Conservation (phyloP, 192 early-diverging fungal species). For the Coemansia guatemalensis region DNA sequence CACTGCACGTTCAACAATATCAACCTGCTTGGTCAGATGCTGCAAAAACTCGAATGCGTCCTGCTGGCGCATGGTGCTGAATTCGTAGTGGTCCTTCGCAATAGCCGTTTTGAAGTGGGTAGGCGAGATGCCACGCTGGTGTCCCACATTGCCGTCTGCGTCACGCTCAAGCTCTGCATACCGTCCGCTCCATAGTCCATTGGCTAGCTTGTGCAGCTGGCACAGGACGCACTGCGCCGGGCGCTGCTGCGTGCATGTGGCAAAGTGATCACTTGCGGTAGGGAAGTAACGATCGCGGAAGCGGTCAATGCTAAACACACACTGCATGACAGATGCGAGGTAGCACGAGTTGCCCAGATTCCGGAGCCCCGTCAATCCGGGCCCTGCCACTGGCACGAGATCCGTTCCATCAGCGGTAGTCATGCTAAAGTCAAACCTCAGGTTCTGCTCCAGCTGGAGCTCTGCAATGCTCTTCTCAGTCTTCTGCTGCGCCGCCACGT, state of each 20-base stretch:
- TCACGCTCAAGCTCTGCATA: conserved; percentile 64
- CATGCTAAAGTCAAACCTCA: conserved; percentile 98
- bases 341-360: conserved; percentile 99
- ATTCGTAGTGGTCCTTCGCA: conserved; percentile 90
- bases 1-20: conserved; percentile 72
- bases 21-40: conserved; percentile 69
- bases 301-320: conserved; percentile 73
- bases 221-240: conserved; percentile 84
- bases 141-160: conserved; percentile 45
- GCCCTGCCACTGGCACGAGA: conserved; percentile 79
- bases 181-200: conserved; percentile 86
- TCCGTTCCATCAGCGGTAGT: conserved; percentile 90
- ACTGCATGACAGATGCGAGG: conserved; percentile 93
- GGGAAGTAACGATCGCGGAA: conserved; percentile 72
- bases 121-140: conserved; percentile 84
- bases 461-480: conserved; percentile 91
- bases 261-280: conserved; percentile 36
- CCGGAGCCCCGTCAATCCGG: conserved; percentile 88
- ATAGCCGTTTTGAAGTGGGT: conserved; percentile 89
- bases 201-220: conserved; percentile 88
- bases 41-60: conserved; percentile 95
- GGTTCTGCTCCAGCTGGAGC: conserved; percentile 94
- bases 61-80: conserved; percentile 97
- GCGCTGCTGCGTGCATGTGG: conserved; percentile 27
- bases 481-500: conserved; percentile 77